These are phyloP conservation scores for Ceratocystis variospora DNA, from an alignment of 2,329 filamentous ascomycete genomes.

Conservation along the genomic window DNA sequence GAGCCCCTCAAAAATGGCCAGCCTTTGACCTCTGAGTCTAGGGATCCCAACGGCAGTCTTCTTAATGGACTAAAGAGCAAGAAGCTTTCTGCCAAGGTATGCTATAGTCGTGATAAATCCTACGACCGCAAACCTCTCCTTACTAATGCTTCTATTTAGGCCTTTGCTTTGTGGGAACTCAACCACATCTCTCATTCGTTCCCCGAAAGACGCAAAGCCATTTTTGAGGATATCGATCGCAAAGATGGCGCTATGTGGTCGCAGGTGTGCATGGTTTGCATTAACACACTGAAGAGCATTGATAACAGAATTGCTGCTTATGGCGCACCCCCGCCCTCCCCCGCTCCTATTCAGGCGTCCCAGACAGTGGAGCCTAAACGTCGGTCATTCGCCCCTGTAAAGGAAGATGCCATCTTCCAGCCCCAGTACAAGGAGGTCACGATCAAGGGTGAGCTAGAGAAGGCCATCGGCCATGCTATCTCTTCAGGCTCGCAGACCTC, in stretches of 20 bases:
- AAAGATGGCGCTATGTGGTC: conserved; percentile 68
- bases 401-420: conserved; percentile 34
- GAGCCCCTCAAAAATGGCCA: conserved; percentile 73
- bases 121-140: background rate
- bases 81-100: conserved; percentile 59
- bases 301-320: conserved; percentile 48
- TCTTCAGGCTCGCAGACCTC: conserved; percentile 35
- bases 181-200: conserved; percentile 64
- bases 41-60: conserved; percentile 82
- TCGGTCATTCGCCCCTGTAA: conserved; percentile 30
- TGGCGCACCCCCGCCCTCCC: conserved; percentile 30
- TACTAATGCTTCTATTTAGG: conserved; percentile 31
- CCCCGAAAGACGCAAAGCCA: conserved; percentile 59
- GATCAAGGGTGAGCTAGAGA: conserved; percentile 34
- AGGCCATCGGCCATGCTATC: conserved; percentile 32
- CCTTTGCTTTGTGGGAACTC: conserved; percentile 86
- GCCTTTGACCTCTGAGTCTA: conserved; percentile 71
- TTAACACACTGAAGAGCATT: conserved; percentile 55
- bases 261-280: conserved; percentile 57
- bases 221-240: conserved; percentile 79
- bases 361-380: conserved; percentile 25
- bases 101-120: conserved; percentile 20
- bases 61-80: conserved; percentile 72
- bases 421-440: conserved; percentile 28
- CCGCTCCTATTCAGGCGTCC: conserved; percentile 20